A percentile compares a stretch with the other conserved stretches of the same genome.
Evolutionary conservation across 176 grass and related monocot species (phyloP).

Genomic region (Thinopyrum elongatum): DNA sequence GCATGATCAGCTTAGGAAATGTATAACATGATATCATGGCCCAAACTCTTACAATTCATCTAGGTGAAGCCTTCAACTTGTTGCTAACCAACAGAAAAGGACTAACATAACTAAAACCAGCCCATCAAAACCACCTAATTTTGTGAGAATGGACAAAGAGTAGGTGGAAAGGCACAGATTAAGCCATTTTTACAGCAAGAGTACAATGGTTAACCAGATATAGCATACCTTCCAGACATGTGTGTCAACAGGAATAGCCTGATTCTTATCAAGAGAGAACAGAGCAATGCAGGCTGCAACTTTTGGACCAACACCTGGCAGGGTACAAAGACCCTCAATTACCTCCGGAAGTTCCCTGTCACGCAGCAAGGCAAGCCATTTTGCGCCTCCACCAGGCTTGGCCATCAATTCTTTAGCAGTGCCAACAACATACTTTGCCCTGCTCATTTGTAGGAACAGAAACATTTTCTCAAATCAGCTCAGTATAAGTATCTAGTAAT

Average conservation of each 20-base stretch:
- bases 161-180: neutral
- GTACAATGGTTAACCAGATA: neutral
- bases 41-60: neutral
- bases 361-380: constrained; percentile 82
- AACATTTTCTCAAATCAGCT: neutral
- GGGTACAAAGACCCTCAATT: constrained; percentile 83
- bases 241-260: constrained; percentile 90
- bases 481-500: neutral
- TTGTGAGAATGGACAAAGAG: neutral
- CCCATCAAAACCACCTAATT: neutral
- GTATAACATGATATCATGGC: neutral
- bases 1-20: neutral
- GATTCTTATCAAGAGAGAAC: constrained; percentile 94
- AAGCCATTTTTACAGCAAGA: neutral
- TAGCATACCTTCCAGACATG: constrained; percentile 87
- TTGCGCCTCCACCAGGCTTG: constrained; percentile 70
- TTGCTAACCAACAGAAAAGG: neutral
- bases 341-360: constrained; percentile 57
- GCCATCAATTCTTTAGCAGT: constrained; percentile 62
- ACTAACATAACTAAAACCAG: neutral
- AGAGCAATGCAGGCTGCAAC: constrained; percentile 91
- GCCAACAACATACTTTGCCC: constrained; percentile 89
- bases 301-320: constrained; percentile 91
- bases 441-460: constrained; percentile 17
- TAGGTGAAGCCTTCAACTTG: neutral